A percentile compares a stretch with the other conserved stretches of the same genome.
These are phyloP conservation scores for Solanum pimpinellifolium DNA, from an alignment of 257 asterid species.

Conservation along the genomic window DNA sequence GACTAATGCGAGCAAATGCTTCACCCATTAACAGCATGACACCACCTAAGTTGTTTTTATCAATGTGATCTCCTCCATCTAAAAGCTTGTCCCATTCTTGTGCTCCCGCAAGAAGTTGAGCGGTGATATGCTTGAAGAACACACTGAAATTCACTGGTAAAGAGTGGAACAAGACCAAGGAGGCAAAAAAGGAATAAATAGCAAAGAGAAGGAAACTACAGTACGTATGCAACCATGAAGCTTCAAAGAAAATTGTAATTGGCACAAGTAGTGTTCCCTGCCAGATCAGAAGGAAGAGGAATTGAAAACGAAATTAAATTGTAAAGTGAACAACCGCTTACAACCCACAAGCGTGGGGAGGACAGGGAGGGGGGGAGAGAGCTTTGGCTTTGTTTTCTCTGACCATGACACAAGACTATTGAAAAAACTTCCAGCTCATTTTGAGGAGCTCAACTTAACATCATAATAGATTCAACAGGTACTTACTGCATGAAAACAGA, in stretches of 20 bases:
- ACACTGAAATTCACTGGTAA: constrained; percentile 42
- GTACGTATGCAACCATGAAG: not conserved
- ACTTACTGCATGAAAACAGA: not conserved
- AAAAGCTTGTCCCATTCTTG: constrained; percentile 54
- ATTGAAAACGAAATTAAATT: not conserved
- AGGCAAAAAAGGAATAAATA: not conserved
- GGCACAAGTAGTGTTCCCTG: not conserved
- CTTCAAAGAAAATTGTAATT: not conserved
- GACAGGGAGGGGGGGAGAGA: not conserved
- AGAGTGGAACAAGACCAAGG: constrained; percentile 13
- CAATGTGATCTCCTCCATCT: constrained; percentile 14
- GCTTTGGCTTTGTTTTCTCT: not conserved
- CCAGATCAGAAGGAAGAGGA: not conserved
- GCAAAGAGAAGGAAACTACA: not conserved
- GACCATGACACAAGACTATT: not conserved
- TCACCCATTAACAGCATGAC: constrained; percentile 55
- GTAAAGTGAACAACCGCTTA: not conserved
- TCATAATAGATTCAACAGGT: not conserved
- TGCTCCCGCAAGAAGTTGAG: constrained; percentile 63
- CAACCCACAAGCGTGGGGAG: not conserved
- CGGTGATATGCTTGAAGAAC: constrained; percentile 56
- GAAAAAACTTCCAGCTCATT: not conserved
- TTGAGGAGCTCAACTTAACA: not conserved
- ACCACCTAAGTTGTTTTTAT: constrained; percentile 19
- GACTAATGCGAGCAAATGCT: constrained; percentile 66